A percentile compares a stretch with the other conserved stretches of the same genome.
phyloP scores from a whole-genome alignment of 169 alveolate genomes.

The Theileria parva region DNA sequence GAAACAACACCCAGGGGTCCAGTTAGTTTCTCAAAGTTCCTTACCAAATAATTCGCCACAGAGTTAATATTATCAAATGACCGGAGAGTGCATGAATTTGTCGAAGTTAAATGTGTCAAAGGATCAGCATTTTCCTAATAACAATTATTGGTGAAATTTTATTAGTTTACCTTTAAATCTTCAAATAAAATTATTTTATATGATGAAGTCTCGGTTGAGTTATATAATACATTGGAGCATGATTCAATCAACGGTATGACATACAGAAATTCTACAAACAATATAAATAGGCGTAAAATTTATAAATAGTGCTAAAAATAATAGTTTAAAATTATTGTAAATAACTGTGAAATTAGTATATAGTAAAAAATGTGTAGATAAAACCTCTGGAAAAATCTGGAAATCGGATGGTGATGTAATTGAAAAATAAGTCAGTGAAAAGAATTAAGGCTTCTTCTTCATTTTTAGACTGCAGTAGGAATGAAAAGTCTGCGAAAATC shows the following conservation, averaged over 20 bases:
- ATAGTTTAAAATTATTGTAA: too few species aligned
- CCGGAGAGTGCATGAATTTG: conserved; percentile 46
- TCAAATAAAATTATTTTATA: conserved; percentile 38
- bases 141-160: not conserved
- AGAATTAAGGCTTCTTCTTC: conserved; percentile 22
- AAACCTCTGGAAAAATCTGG: conserved; percentile 54
- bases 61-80: conserved; percentile 72
- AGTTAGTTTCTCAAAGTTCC: conserved; percentile 67
- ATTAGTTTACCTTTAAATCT: conserved; percentile 3
- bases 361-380: not conserved
- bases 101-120: conserved; percentile 20
- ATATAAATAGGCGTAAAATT: not conserved
- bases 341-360: not conserved
- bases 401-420: conserved; percentile 19
- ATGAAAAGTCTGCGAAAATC: conserved; percentile 49
- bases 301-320: not conserved
- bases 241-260: conserved; percentile 35
- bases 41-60: conserved; percentile 68
- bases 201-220: conserved; percentile 19
- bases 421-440: conserved; percentile 25
- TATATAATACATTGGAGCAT: conserved; percentile 39
- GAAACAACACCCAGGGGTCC: conserved; percentile 76
- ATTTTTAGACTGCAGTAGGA: conserved; percentile 11
- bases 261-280: conserved; percentile 34
- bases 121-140: conserved; percentile 24